Conservation (phyloP, 352 stramenopile species). For the Phytophthora sojae region DNA sequence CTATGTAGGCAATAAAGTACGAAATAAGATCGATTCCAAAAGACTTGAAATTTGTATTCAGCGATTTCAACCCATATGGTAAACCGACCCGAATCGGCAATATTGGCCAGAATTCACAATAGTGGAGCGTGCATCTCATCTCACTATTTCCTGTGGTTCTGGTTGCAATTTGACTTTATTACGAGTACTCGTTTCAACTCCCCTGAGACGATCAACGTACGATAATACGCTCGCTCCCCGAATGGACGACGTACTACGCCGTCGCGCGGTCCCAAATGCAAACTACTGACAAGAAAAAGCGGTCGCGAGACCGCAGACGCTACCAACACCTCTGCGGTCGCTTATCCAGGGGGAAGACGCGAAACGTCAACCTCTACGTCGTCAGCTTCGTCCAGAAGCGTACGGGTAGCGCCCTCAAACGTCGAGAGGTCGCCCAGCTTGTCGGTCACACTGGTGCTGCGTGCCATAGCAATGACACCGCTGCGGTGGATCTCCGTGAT, state of each 20-base stretch:
- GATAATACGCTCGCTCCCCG: background rate
- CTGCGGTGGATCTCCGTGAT: slow-evolving; percentile 89
- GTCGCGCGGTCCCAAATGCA: slow-evolving; percentile 3
- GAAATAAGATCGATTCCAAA: too few relatives aligned
- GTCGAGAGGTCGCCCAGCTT: slow-evolving; percentile 66
- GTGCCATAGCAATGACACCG: slow-evolving; percentile 86
- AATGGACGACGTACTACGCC: slow-evolving; percentile 1
- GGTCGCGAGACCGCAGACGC: slow-evolving; percentile 4
- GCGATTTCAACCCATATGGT: too few relatives aligned
- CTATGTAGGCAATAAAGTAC: too few relatives aligned
- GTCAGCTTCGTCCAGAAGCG: slow-evolving; percentile 74
- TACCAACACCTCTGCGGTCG: slow-evolving; percentile 11
- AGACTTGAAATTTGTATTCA: too few relatives aligned
- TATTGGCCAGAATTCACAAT: too few relatives aligned
- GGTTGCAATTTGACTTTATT: slow-evolving; percentile 25
- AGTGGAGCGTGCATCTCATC: too few relatives aligned
- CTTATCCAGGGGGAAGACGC: slow-evolving; percentile 74
- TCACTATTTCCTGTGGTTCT: slow-evolving; percentile 1
- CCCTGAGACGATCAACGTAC: background rate
- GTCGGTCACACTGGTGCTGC: slow-evolving; percentile 71
- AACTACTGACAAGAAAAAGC: slow-evolving; percentile 13
- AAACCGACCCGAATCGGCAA: too few relatives aligned
- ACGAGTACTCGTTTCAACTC: slow-evolving; percentile 3
- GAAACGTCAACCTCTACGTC: slow-evolving; percentile 73
- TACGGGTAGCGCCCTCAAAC: slow-evolving; percentile 79